Base-by-base conservation (phyloP, 768 basidiomycete genomes). In the Exidia glandulosa region DNA sequence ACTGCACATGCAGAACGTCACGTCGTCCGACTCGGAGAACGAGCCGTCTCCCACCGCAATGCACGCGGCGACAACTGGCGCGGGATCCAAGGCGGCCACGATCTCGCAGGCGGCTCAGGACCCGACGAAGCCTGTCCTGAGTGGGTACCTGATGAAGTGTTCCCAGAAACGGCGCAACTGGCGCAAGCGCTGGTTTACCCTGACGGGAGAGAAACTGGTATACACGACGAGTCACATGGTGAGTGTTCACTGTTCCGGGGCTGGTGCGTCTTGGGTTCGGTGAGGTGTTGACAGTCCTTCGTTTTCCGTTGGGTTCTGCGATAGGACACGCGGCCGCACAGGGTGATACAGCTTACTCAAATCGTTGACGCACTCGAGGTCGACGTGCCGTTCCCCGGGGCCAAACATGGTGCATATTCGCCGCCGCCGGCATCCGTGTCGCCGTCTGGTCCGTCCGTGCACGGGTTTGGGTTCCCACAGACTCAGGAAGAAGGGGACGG, bases 141-240 rank as follows among this genome's bases (percentile, higher is more conserved):
- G 85, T 23, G 93, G 94, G 2, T 99, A 98, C 71, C 77, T 99
- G 62, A 93, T 94, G 89, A 98, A 98, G 69, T 94, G 92, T 71
- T 94, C 92, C 30, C 86, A 87, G 48, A 92, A 94, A 65, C 82
- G 95, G 68, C 87, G 89, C 66, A 90, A 84, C 64, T 99, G 96
- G 96, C 81, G 93, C 60, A 98, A 99, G 73, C 76, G 96, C 31
- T 98, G 94, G 95, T 98, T 99, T 67, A 85, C 90, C 36, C 76
- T 99, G n/a, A 92, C 86, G 37, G 85, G 85, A 37, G 90, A 93
- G 66, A 88, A 85, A 68, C 74, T 99, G 58, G 75, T 91, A 34
- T 99, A 99, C 75, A 86, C 85, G 10, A 84, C 85, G 56, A 94
- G 88, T 70, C 96, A 99, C 75, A 98, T 98, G 94, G 94, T 95